These are phyloP conservation scores for Mucor lusitanicus DNA, from an alignment of 371 early-diverging fungal species.

Conservation along the genomic window DNA sequence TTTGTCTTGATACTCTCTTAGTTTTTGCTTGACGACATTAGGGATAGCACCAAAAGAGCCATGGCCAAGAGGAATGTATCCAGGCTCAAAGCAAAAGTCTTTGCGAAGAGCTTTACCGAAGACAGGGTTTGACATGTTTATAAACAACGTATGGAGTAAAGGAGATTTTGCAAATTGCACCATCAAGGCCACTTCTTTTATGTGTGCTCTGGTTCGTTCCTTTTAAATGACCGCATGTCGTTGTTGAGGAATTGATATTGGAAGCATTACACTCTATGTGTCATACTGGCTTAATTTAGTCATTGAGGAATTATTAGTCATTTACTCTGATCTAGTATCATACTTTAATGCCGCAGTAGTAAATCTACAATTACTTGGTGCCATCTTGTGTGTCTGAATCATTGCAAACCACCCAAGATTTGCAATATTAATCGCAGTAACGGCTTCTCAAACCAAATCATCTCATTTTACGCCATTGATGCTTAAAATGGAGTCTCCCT, in stretches of 20 bases:
- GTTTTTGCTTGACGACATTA: not conserved
- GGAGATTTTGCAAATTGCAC: not conserved
- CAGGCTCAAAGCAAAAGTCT: conserved; percentile 44
- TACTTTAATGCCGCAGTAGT: too few species aligned
- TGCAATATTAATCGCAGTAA: too few species aligned
- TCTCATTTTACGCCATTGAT: too few species aligned
- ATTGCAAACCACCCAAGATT: too few species aligned
- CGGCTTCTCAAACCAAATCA: too few species aligned
- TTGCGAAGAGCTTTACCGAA: conserved; percentile 48
- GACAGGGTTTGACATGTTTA: not conserved
- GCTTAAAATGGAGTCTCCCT: too few species aligned
- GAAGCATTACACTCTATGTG: too few species aligned
- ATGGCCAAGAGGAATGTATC: conserved; percentile 44
- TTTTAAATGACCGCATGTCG: not conserved
- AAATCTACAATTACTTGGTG: too few species aligned
- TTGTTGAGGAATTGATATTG: not conserved
- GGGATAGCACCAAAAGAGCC: conserved; percentile 43
- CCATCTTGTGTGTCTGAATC: too few species aligned
- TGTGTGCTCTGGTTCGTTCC: not conserved
- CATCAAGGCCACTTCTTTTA: not conserved
- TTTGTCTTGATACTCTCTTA: conserved; percentile 13
- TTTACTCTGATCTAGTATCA: too few species aligned
- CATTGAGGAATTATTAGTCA: too few species aligned
- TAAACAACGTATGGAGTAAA: not conserved
- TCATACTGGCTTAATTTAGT: too few species aligned